These are phyloP conservation scores for Poronia punctata DNA, from an alignment of 495 filamentous ascomycete genomes.

Conservation along the genomic window DNA sequence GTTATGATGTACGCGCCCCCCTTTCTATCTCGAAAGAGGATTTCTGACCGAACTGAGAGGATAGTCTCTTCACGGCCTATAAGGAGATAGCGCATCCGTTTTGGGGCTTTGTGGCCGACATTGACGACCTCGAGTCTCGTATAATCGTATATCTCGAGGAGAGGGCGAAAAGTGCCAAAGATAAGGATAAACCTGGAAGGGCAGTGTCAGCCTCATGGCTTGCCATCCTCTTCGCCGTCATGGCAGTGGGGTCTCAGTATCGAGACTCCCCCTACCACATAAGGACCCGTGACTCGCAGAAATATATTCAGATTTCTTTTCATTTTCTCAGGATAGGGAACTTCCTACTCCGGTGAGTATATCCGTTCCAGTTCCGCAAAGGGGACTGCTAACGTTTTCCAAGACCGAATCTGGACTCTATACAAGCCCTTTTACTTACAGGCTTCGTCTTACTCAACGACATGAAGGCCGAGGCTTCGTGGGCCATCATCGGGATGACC, in stretches of 20 bases:
- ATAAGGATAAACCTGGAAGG: slow-evolving; percentile 40
- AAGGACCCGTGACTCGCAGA: slow-evolving; percentile 45
- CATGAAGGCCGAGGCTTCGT: slow-evolving; percentile 54
- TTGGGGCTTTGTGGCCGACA: slow-evolving; percentile 71
- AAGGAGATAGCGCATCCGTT: slow-evolving; percentile 70
- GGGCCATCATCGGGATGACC: slow-evolving; percentile 49
- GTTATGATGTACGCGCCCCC: slow-evolving; percentile 44
- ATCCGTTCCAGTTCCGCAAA: not conserved
- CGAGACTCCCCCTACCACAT: slow-evolving; percentile 57
- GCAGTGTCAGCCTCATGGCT: slow-evolving; percentile 61
- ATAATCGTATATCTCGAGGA: slow-evolving; percentile 62
- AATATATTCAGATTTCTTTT: slow-evolving; percentile 50
- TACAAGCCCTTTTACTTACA: slow-evolving; percentile 48
- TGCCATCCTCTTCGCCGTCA: slow-evolving; percentile 68
- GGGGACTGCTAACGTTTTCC: slow-evolving; percentile 2
- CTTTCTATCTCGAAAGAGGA: not conserved
- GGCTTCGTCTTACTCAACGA: slow-evolving; percentile 51
- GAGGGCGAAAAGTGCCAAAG: slow-evolving; percentile 47
- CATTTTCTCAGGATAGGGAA: slow-evolving; percentile 49
- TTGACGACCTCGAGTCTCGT: slow-evolving; percentile 57
- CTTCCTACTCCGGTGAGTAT: slow-evolving; percentile 40
- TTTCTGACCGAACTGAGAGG: slow-evolving; percentile 1
- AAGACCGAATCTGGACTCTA: slow-evolving; percentile 50
- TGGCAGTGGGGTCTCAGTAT: slow-evolving; percentile 78
- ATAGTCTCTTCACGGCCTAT: slow-evolving; percentile 65